These are phyloP conservation scores for Nakazawaea pomicola DNA, from an alignment of 805 yeast species.

Conservation along the genomic window DNA sequence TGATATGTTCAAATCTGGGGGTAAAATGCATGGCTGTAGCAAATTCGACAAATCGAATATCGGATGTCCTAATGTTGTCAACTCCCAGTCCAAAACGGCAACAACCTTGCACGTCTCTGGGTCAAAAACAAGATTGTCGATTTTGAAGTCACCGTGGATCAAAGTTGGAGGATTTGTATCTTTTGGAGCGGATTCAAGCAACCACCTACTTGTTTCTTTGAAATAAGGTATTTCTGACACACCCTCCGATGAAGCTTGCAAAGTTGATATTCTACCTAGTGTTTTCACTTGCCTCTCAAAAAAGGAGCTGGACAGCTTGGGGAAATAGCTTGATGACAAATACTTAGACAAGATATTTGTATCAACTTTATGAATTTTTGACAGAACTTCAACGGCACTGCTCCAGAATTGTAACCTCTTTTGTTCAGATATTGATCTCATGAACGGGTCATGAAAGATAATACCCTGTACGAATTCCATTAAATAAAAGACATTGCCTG, in stretches of 20 bases:
- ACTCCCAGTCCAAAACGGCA: conserved; percentile 63
- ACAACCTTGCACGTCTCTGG: conserved; percentile 43
- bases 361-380: conserved; percentile 46
- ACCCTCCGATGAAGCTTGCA: conserved; percentile 28
- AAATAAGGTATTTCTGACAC: conserved; percentile 47
- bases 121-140: conserved; percentile 59
- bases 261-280: conserved; percentile 34
- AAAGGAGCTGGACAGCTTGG: conserved; percentile 35
- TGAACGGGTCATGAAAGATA: conserved; percentile 48
- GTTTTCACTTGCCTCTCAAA: conserved; percentile 52
- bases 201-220: conserved; percentile 35
- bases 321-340: conserved; percentile 41
- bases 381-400: conserved; percentile 41
- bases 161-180: conserved; percentile 40
- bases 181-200: conserved; percentile 38
- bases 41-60: conserved; percentile 56
- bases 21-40: conserved; percentile 47
- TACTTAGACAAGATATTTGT: conserved; percentile 33
- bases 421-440: conserved; percentile 31
- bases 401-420: conserved; percentile 34
- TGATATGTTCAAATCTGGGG: conserved; percentile 30
- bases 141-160: conserved; percentile 62
- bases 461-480: conserved; percentile 58
- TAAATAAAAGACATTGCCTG: conserved; percentile 53
- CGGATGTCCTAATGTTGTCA: conserved; percentile 63